These are phyloP conservation scores for Pseudohalonectria lignicola DNA, from an alignment of 2,329 filamentous ascomycete species.

Conservation along the genomic window DNA sequence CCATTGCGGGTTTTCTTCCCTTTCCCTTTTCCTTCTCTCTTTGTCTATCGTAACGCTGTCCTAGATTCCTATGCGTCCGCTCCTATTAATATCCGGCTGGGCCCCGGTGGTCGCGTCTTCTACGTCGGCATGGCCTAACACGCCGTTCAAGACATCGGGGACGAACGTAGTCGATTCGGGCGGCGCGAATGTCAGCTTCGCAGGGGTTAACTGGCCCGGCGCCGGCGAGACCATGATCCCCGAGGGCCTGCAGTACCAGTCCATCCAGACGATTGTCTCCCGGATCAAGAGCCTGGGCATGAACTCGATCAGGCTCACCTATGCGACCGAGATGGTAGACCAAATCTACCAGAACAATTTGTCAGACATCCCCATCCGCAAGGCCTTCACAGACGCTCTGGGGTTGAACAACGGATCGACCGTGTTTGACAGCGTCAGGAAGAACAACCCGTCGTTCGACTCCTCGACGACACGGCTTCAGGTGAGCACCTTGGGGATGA, in stretches of 20 bases:
- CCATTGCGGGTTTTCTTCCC: no score
- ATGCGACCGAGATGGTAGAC: slow-evolving; percentile 45
- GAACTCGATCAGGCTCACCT: slow-evolving; percentile 44
- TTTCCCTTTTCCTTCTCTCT: no score
- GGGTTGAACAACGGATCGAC: slow-evolving; percentile 34
- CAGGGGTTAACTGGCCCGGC: slow-evolving; percentile 42
- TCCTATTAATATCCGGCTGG: no score
- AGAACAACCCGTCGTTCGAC: slow-evolving; percentile 36
- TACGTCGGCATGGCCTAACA: slow-evolving; percentile 5
- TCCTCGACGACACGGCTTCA: slow-evolving; percentile 33
- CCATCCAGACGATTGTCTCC: slow-evolving; percentile 32
- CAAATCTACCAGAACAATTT: slow-evolving; percentile 27
- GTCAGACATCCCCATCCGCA: slow-evolving; percentile 22
- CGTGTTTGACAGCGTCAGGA: slow-evolving; percentile 31
- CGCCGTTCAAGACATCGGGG: slow-evolving; percentile 8
- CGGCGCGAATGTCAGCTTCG: slow-evolving; percentile 25
- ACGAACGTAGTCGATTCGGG: slow-evolving; percentile 17
- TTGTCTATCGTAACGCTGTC: no score
- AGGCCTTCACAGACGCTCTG: slow-evolving; percentile 24
- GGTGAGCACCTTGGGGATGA: no score
- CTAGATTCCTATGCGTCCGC: no score
- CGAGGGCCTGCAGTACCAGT: slow-evolving; percentile 43
- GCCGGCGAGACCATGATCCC: slow-evolving; percentile 43
- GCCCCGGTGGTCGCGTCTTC: no score
- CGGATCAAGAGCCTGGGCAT: slow-evolving; percentile 39